Evolutionary conservation across 176 grass and related monocot species (phyloP).

Genomic region (Aechmea fasciata): DNA sequence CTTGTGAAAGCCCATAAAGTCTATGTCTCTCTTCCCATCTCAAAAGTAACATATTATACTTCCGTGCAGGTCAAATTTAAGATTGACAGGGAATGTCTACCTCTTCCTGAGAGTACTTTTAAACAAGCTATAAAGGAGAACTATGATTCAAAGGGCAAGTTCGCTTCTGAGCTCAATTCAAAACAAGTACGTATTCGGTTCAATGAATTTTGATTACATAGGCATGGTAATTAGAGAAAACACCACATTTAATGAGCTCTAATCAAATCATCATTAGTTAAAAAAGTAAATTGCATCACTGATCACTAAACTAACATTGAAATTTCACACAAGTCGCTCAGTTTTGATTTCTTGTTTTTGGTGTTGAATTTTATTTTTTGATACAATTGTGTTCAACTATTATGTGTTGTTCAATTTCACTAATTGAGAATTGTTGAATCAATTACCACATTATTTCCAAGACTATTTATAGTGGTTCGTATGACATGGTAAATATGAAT

Average conservation of each 20-base stretch:
- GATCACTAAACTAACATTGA: background rate
- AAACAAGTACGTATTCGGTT: constrained; percentile 41
- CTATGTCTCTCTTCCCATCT: background rate
- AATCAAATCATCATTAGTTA: background rate
- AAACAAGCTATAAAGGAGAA: constrained; percentile 63
- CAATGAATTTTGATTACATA: background rate
- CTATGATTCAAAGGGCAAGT: constrained; percentile 47
- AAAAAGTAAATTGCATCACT: too few relatives aligned
- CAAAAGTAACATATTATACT: background rate
- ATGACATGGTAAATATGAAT: too few relatives aligned
- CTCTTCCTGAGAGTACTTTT: constrained; percentile 44
- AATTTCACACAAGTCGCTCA: background rate
- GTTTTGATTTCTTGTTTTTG: too few relatives aligned
- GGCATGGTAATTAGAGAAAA: constrained; percentile 3
- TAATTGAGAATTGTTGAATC: too few relatives aligned
- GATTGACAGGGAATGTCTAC: constrained; percentile 63
- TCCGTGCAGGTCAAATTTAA: constrained; percentile 64
- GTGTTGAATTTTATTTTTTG: too few relatives aligned
- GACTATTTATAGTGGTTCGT: too few relatives aligned
- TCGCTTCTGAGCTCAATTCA: constrained; percentile 52
- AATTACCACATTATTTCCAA: too few relatives aligned
- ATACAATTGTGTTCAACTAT: too few relatives aligned
- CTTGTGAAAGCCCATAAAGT: background rate
- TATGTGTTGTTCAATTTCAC: too few relatives aligned
- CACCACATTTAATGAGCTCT: background rate